Percentiles rank a stretch among this genome's conserved stretches.
Evolutionary conservation across 1,284 basidiomycete genomes (phyloP).

Genomic region (Ganoderma leucocontextum): DNA sequence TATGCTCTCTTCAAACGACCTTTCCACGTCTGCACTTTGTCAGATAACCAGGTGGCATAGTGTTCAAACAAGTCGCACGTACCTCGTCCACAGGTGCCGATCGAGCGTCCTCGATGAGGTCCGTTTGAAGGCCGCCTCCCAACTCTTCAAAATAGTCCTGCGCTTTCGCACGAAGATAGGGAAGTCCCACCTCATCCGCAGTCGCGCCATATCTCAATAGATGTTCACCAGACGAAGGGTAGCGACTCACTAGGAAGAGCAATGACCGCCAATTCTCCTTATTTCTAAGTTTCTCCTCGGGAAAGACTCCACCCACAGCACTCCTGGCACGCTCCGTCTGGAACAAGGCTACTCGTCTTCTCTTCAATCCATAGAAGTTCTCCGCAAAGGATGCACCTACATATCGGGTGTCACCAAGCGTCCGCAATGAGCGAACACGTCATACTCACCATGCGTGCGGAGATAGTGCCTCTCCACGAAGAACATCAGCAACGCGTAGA

Average conservation of each 20-base stretch:
- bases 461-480: conserved; percentile 94
- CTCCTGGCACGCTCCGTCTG: conserved; percentile 69
- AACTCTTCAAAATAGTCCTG: conserved; percentile 92
- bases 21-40: conserved; percentile 47
- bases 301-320: conserved; percentile 71
- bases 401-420: background rate
- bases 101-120: conserved; percentile 68
- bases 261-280: conserved; percentile 79
- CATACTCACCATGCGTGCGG: conserved; percentile 75
- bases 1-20: conserved; percentile 66
- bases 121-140: conserved; percentile 80
- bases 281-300: conserved; percentile 68
- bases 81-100: conserved; percentile 61
- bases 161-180: conserved; percentile 89
- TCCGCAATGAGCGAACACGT: background rate
- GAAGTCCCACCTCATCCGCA: conserved; percentile 78
- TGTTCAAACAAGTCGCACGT: conserved; percentile 26
- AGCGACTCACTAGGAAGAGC: conserved; percentile 72
- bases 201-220: background rate
- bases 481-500: conserved; percentile 90
- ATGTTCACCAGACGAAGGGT: background rate
- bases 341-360: conserved; percentile 76
- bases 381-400: conserved; percentile 90
- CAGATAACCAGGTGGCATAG: background rate
- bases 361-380: conserved; percentile 91